Conservation (phyloP, 139 green algal genomes). For the Zygnema circumcarinatum region DNA sequence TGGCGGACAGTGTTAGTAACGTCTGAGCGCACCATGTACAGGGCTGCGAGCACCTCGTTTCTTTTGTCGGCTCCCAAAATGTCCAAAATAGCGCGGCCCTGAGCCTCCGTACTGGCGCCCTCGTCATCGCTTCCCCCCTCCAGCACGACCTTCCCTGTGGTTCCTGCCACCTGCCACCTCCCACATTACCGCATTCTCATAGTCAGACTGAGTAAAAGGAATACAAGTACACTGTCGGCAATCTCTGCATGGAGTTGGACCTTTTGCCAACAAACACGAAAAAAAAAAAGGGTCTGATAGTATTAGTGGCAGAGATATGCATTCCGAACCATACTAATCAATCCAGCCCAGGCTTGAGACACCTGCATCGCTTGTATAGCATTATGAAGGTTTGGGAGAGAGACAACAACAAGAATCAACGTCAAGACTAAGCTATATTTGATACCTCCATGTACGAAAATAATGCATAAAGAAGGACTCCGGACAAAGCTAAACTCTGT, state of each 20-base stretch:
- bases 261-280: background rate
- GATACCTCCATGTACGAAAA: too few species aligned
- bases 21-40: slow-evolving; percentile 84
- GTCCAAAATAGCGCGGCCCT: slow-evolving; percentile 81
- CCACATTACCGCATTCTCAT: too few species aligned
- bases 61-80: slow-evolving; percentile 75
- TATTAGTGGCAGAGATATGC: too few species aligned
- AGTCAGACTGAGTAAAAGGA: slow-evolving; percentile 1
- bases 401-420: too few species aligned
- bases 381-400: too few species aligned
- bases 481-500: too few species aligned
- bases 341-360: too few species aligned
- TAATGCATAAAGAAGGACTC: too few species aligned
- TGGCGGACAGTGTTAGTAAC: slow-evolving; percentile 74
- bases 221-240: background rate
- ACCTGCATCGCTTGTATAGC: too few species aligned
- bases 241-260: background rate
- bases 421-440: too few species aligned
- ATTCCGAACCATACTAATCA: too few species aligned
- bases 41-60: slow-evolving; percentile 80
- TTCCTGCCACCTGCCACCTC: slow-evolving; percentile 78
- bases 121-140: slow-evolving; percentile 90
- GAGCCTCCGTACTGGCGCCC: slow-evolving; percentile 83
- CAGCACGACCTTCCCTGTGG: slow-evolving; percentile 83
- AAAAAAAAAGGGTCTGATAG: too few species aligned